Evolutionary conservation across 257 asterid species (phyloP).

Genomic region (Nicotiana tomentosiformis): DNA sequence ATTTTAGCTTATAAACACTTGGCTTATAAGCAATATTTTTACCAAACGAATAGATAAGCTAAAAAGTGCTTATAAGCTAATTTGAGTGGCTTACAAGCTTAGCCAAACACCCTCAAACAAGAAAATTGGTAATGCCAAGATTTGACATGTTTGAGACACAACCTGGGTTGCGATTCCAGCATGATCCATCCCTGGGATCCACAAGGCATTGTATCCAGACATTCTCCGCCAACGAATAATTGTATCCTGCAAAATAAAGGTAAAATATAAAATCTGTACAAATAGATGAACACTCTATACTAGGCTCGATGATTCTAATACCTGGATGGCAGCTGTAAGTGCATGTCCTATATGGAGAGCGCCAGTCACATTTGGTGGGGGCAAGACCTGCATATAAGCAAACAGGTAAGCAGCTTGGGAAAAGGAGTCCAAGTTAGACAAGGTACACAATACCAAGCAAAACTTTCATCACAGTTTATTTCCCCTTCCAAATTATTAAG

Average conservation of each 20-base stretch:
- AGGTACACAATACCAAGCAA: neutral
- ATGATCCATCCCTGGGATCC: slow-evolving; percentile 95
- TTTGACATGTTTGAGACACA: neutral
- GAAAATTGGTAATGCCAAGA: neutral
- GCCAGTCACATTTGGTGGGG: slow-evolving; percentile 96
- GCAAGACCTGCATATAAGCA: slow-evolving; percentile 59
- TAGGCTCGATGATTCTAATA: slow-evolving; percentile 18
- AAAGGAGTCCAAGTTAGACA: neutral
- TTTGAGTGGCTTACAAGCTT: too few species aligned
- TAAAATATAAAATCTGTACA: too few species aligned
- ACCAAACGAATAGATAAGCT: too few species aligned
- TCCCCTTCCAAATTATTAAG: neutral
- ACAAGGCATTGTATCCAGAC: slow-evolving; percentile 84
- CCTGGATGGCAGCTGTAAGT: slow-evolving; percentile 92
- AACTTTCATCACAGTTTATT: neutral
- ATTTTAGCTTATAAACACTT: too few species aligned
- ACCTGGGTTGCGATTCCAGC: slow-evolving; percentile 99
- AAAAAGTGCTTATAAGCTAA: too few species aligned
- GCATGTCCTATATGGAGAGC: slow-evolving; percentile 98
- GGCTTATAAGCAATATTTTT: too few species aligned
- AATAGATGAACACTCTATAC: neutral
- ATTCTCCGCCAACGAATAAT: slow-evolving; percentile 87
- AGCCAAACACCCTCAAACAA: too few species aligned
- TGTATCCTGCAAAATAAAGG: slow-evolving; percentile 44
- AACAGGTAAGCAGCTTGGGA: slow-evolving; percentile 3